Evolutionary conservation across 2,329 filamentous ascomycete species (phyloP).

Genomic region (Pseudopyricularia cyperi): DNA sequence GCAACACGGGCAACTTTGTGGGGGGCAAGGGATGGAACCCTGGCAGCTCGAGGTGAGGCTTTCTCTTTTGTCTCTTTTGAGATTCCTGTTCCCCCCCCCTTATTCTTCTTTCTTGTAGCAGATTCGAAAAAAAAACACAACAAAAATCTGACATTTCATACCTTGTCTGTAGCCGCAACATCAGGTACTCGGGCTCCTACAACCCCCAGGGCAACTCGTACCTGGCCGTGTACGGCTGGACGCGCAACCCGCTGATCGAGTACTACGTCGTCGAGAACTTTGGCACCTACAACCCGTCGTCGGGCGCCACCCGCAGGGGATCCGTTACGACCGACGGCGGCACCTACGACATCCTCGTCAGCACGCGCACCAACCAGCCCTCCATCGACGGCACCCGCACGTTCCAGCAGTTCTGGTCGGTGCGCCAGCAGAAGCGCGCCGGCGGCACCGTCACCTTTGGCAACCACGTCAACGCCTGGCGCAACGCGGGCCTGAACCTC

Average conservation of each 20-base stretch:
- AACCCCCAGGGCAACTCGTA: slow-evolving; percentile 30
- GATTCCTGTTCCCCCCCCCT: too few species aligned
- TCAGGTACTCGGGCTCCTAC: slow-evolving; percentile 35
- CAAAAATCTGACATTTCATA: not conserved
- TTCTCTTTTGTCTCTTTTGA: not conserved
- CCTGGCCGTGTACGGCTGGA: slow-evolving; percentile 22
- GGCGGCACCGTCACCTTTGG: slow-evolving; percentile 33
- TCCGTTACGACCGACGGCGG: slow-evolving; percentile 18
- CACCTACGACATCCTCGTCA: slow-evolving; percentile 21
- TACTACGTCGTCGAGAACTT: slow-evolving; percentile 24
- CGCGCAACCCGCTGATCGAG: slow-evolving; percentile 21
- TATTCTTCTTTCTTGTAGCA: not conserved
- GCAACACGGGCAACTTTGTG: slow-evolving; percentile 28
- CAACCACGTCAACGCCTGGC: slow-evolving; percentile 41
- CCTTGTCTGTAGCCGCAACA: not conserved
- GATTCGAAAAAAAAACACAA: not conserved
- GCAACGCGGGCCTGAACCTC: slow-evolving; percentile 28
- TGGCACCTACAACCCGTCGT: slow-evolving; percentile 14
- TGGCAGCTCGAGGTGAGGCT: not conserved
- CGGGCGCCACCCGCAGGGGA: slow-evolving; percentile 17
- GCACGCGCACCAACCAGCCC: slow-evolving; percentile 25
- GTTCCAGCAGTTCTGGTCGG: slow-evolving; percentile 36
- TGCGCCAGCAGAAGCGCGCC: slow-evolving; percentile 29
- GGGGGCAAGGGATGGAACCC: not conserved
- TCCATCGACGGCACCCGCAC: slow-evolving; percentile 32